Conservation (phyloP, 2,329 filamentous ascomycete species). For the Didymella sp. region DNA sequence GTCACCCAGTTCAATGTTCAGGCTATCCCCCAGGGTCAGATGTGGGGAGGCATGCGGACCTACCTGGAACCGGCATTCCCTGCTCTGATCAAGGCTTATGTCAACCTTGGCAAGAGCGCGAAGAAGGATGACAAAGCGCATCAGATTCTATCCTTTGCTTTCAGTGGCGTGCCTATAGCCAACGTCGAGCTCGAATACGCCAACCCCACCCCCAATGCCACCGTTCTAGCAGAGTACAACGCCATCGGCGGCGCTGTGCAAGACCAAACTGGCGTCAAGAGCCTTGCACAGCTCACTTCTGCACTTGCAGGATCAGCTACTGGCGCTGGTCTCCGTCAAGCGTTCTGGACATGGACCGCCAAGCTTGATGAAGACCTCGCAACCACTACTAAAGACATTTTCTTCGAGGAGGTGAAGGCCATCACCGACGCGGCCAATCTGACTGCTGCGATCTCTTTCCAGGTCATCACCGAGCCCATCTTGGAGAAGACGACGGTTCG, state of each 20-base stretch:
- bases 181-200: slow-evolving; percentile 35
- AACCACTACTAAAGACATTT: slow-evolving; percentile 31
- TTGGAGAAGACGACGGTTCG: slow-evolving; percentile 29
- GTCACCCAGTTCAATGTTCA: slow-evolving; percentile 39
- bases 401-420: slow-evolving; percentile 29
- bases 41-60: slow-evolving; percentile 38
- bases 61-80: slow-evolving; percentile 26
- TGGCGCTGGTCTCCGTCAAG: slow-evolving; percentile 29
- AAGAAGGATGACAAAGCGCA: slow-evolving; percentile 34
- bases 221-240: slow-evolving; percentile 38
- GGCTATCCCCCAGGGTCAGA: slow-evolving; percentile 29
- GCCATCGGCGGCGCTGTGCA: slow-evolving; percentile 24
- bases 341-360: slow-evolving; percentile 39
- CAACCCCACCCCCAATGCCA: slow-evolving; percentile 32
- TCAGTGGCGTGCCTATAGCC: slow-evolving; percentile 23
- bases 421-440: slow-evolving; percentile 29
- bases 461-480: slow-evolving; percentile 36
- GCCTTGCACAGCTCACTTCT: slow-evolving; percentile 30
- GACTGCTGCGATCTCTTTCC: slow-evolving; percentile 32
- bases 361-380: slow-evolving; percentile 34
- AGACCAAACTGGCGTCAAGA: slow-evolving; percentile 29
- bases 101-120: slow-evolving; percentile 33
- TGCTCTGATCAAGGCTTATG: slow-evolving; percentile 33
- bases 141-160: slow-evolving; percentile 38
- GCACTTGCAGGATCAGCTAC: slow-evolving; percentile 18